These are phyloP conservation scores for Phytophthora foliorum DNA, from an alignment of 352 stramenopile species.

Conservation along the genomic window DNA sequence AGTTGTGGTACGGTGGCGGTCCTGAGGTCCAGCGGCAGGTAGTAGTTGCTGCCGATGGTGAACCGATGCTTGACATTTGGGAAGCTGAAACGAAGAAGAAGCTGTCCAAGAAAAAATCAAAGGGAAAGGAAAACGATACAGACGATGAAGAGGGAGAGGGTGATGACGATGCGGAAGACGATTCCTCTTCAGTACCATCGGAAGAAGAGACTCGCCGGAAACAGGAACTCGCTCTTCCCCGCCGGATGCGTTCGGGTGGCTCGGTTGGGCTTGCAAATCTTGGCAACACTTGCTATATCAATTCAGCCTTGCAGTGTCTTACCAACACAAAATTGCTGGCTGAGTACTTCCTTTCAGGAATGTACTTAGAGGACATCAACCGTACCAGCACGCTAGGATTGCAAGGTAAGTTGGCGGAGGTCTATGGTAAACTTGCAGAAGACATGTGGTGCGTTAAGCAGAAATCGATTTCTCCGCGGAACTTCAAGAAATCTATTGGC, in stretches of 20 bases:
- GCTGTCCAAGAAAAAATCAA: conserved; percentile 52
- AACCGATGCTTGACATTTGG: conserved; percentile 84
- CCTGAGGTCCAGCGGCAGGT: conserved; percentile 90
- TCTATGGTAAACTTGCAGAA: conserved; percentile 96
- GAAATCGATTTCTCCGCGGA: conserved; percentile 91
- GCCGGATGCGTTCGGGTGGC: conserved; percentile 80
- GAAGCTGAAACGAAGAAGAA: conserved; percentile 73
- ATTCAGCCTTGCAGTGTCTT: conserved; percentile 95
- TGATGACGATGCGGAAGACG: conserved; percentile 41
- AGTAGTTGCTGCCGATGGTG: conserved; percentile 65
- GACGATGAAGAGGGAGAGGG: conserved; percentile 57
- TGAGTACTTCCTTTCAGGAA: conserved; percentile 96
- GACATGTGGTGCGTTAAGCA: conserved; percentile 97
- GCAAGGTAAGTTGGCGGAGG: conserved; percentile 94
- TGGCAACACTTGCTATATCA: conserved; percentile 98
- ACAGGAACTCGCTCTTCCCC: conserved; percentile 68
- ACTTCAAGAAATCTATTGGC: conserved; percentile 96
- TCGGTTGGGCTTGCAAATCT: conserved; percentile 91
- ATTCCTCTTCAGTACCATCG: conserved; percentile 47
- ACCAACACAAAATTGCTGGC: conserved; percentile 96
- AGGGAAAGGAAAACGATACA: conserved; percentile 34
- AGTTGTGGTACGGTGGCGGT: conserved; percentile 93
- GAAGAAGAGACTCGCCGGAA: conserved; percentile 69
- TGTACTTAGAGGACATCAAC: conserved; percentile 96
- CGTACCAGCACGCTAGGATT: conserved; percentile 96